These are phyloP conservation scores for Colletotrichum sublineola DNA, from an alignment of 2,329 filamentous ascomycete species.

Conservation along the genomic window DNA sequence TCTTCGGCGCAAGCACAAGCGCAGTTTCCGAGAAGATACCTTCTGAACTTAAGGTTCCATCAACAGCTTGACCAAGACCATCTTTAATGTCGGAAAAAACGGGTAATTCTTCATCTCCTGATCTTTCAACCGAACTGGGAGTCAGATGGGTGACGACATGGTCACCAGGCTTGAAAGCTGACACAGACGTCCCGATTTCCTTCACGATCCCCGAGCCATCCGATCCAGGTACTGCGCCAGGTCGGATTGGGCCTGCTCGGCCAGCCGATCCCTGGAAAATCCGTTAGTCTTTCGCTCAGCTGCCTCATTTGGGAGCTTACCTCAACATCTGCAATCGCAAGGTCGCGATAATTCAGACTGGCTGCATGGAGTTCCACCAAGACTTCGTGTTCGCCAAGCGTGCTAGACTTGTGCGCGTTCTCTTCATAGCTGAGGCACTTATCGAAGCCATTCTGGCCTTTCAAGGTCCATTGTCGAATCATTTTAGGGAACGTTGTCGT, in stretches of 20 bases:
- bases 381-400: conserved; percentile 70
- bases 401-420: conserved; percentile 42
- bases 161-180: conserved; percentile 62
- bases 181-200: conserved; percentile 66
- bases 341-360: conserved; percentile 63
- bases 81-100: conserved; percentile 42
- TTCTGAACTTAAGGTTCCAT: conserved; percentile 70
- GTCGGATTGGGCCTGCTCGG: conserved; percentile 45
- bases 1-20: conserved; percentile 65
- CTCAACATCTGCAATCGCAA: conserved; percentile 55
- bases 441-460: conserved; percentile 52
- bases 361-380: conserved; percentile 69
- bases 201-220: conserved; percentile 60
- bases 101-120: conserved; percentile 35
- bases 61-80: conserved; percentile 49
- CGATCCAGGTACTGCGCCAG: conserved; percentile 51
- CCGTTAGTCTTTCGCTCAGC: conserved; percentile 30
- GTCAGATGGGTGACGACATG: conserved; percentile 66
- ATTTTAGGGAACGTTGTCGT: conserved; percentile 35
- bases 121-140: conserved; percentile 34
- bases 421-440: conserved; percentile 51
- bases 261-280: conserved; percentile 31
- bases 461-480: conserved; percentile 51
- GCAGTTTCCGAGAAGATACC: conserved; percentile 69
- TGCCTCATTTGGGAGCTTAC: conserved; percentile 38